A percentile compares a stretch with the other conserved stretches of the same genome.
phyloP scores from a whole-genome alignment of 2,329 filamentous ascomycete genomes.

The Colletotrichum godetiae region DNA sequence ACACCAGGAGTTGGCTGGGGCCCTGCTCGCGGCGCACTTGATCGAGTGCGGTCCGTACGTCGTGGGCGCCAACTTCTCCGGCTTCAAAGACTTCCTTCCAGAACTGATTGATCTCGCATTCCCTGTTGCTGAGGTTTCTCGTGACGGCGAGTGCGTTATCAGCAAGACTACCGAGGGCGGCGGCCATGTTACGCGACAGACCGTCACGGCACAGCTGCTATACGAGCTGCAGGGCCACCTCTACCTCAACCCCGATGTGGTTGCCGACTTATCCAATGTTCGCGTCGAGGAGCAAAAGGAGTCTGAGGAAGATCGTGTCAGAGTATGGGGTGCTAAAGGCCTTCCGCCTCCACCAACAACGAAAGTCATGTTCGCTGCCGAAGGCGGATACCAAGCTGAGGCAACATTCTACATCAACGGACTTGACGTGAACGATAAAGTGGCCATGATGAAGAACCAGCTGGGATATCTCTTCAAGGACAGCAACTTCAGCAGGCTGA shows the following conservation, averaged over 20 bases:
- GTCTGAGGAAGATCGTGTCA: constrained; percentile 46
- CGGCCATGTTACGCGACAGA: constrained; percentile 46
- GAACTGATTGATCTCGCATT: constrained; percentile 52
- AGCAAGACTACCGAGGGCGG: constrained; percentile 45
- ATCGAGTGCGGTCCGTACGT: constrained; percentile 64
- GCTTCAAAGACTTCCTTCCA: constrained; percentile 46
- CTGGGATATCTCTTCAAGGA: constrained; percentile 39
- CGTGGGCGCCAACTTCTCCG: constrained; percentile 63
- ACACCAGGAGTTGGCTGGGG: constrained; percentile 58
- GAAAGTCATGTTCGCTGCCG: constrained; percentile 62
- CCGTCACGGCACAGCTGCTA: constrained; percentile 58
- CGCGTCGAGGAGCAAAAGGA: constrained; percentile 46
- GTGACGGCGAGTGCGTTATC: constrained; percentile 57
- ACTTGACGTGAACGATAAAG: constrained; percentile 37
- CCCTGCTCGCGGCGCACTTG: constrained; percentile 59
- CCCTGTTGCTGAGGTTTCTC: constrained; percentile 60
- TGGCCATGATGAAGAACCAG: constrained; percentile 40
- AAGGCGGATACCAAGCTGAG: constrained; percentile 59
- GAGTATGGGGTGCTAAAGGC: constrained; percentile 53
- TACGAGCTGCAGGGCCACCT: constrained; percentile 61
- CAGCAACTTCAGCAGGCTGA: constrained; percentile 48
- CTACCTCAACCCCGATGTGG: constrained; percentile 62
- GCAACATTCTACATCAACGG: constrained; percentile 33
- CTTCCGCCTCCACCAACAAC: constrained; percentile 60
- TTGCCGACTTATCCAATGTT: constrained; percentile 52